phyloP scores from a whole-genome alignment of 1,284 basidiomycete species.

The Meira nashicola region DNA sequence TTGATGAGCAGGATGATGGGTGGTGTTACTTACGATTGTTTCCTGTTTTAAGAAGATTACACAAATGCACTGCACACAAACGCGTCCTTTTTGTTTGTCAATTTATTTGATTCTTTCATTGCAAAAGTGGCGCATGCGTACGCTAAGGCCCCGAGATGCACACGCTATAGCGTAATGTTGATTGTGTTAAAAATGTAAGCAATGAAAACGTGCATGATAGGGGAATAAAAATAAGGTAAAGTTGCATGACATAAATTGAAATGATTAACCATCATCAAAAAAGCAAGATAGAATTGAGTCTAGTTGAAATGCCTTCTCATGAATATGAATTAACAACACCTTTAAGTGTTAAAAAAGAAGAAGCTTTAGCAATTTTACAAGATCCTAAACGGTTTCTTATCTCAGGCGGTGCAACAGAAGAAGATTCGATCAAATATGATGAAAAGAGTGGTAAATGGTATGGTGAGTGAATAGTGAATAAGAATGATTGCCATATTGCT shows the following conservation, averaged over 20 bases:
- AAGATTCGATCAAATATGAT: conserved; percentile 1
- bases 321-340: background rate
- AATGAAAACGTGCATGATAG: too few species aligned
- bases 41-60: background rate
- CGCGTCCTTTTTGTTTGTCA: background rate
- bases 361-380: background rate
- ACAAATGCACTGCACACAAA: background rate
- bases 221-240: background rate
- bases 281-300: background rate
- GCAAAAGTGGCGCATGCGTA: too few species aligned
- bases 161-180: background rate
- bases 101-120: too few species aligned
- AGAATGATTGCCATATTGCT: background rate
- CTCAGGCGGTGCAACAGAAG: background rate
- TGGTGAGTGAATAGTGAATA: background rate
- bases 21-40: background rate
- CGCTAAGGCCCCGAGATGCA: background rate
- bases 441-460: conserved; percentile 2
- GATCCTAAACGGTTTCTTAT: background rate
- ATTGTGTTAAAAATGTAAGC: too few species aligned
- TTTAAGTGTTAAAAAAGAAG: background rate
- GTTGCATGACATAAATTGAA: background rate
- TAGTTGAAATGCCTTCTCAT: background rate
- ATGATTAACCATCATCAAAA: background rate
- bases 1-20: background rate